These are phyloP conservation scores for Tulasnella sp. DNA, from an alignment of 768 basidiomycete species.

Conservation along the genomic window DNA sequence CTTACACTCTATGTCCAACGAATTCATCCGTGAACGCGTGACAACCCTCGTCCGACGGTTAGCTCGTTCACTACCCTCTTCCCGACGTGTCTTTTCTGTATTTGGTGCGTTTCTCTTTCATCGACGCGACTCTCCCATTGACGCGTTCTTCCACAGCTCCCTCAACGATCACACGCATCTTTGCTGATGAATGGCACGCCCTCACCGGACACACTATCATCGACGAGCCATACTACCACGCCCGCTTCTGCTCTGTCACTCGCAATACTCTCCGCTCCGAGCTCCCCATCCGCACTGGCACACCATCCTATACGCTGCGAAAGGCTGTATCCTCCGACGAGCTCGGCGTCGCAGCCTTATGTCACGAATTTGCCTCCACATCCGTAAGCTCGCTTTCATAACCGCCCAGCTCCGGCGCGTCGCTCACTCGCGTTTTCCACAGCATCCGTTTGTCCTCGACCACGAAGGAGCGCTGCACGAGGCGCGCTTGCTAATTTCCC, in stretches of 20 bases:
- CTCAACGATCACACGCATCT: neutral
- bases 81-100: conserved; percentile 8
- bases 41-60: neutral
- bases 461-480: neutral
- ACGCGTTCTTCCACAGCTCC: neutral
- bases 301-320: neutral
- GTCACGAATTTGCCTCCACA: conserved; percentile 6
- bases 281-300: neutral
- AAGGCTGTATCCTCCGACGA: neutral
- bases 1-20: neutral
- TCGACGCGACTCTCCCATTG: neutral
- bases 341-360: neutral
- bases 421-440: neutral
- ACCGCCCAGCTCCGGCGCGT: neutral
- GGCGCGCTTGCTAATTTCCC: neutral
- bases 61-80: neutral
- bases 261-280: neutral
- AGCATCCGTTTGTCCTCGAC: conserved; percentile 5
- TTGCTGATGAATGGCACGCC: neutral
- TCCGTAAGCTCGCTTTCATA: neutral
- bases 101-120: conserved; percentile 3
- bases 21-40: conserved; percentile 9
- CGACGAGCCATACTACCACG: conserved; percentile 7
- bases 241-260: conserved; percentile 4
- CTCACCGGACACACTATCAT: neutral